phyloP scores from a whole-genome alignment of 768 basidiomycete genomes.

The Clavaria fumosa region DNA sequence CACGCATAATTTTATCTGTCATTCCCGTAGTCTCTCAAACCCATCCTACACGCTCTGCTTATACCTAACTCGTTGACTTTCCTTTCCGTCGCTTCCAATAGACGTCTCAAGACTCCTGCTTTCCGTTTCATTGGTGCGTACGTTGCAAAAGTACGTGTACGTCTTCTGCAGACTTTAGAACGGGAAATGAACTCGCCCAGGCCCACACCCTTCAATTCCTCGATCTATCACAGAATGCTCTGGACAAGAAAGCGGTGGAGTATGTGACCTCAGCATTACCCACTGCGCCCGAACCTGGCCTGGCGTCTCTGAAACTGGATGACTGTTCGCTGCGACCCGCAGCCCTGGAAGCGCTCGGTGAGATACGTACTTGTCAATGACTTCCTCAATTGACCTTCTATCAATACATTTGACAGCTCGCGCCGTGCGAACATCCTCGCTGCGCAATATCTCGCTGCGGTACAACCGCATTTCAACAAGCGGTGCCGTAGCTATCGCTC shows the following conservation, averaged over 20 bases:
- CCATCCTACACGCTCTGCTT: conserved; percentile 77
- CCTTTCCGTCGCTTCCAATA: conserved; percentile 77
- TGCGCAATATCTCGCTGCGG: conserved; percentile 82
- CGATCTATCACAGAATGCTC: conserved; percentile 71
- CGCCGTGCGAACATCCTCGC: conserved; percentile 64
- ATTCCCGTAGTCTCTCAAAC: conserved; percentile 54
- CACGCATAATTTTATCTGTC: background rate
- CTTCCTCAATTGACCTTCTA: background rate
- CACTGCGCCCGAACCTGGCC: conserved; percentile 33
- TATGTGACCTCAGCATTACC: conserved; percentile 59
- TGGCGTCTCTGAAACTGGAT: conserved; percentile 76
- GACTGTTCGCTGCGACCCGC: conserved; percentile 66
- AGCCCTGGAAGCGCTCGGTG: conserved; percentile 69
- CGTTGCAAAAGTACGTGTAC: conserved; percentile 44
- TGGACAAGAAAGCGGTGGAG: conserved; percentile 79
- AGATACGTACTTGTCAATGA: no score
- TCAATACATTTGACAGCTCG: conserved; percentile 34
- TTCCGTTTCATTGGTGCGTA: conserved; percentile 75
- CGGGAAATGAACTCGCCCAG: conserved; percentile 23
- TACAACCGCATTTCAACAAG: conserved; percentile 74
- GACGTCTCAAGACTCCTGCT: conserved; percentile 57
- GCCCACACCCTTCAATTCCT: conserved; percentile 70
- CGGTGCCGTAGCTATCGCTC: conserved; percentile 81
- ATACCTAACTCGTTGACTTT: conserved; percentile 70
- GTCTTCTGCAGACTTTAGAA: no score